Conservation (phyloP, 2,329 filamentous ascomycete genomes). For the Exutisphaerella laricina region DNA sequence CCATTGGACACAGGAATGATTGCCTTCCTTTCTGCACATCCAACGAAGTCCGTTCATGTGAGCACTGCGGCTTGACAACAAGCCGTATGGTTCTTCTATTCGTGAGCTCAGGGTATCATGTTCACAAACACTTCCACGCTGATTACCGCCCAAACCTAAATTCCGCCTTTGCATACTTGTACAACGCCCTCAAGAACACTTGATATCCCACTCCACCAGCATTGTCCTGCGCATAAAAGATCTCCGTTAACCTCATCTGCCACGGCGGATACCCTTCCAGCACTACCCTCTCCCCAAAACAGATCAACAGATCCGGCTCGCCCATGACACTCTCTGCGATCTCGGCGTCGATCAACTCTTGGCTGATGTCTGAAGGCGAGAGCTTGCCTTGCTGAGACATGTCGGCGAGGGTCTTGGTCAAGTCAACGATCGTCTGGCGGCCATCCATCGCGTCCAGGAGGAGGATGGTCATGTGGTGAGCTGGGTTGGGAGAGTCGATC, state of each 20-base stretch:
- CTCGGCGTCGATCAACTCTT: slow-evolving; percentile 84
- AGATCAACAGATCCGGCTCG: slow-evolving; percentile 82
- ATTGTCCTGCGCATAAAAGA: slow-evolving; percentile 57
- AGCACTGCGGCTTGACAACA: no score
- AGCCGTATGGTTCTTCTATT: no score
- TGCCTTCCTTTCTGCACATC: no score
- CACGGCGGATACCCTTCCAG: slow-evolving; percentile 92
- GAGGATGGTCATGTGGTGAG: slow-evolving; percentile 56
- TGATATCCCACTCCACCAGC: slow-evolving; percentile 74
- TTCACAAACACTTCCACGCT: no score
- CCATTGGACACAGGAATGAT: no score
- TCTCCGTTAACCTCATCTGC: slow-evolving; percentile 92
- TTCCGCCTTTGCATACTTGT: slow-evolving; percentile 78
- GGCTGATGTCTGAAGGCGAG: slow-evolving; percentile 71
- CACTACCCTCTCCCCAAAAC: slow-evolving; percentile 79
- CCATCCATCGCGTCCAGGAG: slow-evolving; percentile 85
- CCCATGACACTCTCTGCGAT: slow-evolving; percentile 70
- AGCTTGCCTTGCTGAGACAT: slow-evolving; percentile 92
- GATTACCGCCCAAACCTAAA: slow-evolving; percentile 75
- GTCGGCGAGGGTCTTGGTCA: slow-evolving; percentile 87
- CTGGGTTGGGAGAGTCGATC: slow-evolving; percentile 34
- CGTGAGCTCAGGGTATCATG: no score
- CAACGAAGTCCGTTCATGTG: no score
- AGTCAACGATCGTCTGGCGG: slow-evolving; percentile 86
- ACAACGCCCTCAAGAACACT: slow-evolving; percentile 78